Base-by-base conservation (phyloP, 768 basidiomycete species). In the Psilocybe tampanensis region DNA sequence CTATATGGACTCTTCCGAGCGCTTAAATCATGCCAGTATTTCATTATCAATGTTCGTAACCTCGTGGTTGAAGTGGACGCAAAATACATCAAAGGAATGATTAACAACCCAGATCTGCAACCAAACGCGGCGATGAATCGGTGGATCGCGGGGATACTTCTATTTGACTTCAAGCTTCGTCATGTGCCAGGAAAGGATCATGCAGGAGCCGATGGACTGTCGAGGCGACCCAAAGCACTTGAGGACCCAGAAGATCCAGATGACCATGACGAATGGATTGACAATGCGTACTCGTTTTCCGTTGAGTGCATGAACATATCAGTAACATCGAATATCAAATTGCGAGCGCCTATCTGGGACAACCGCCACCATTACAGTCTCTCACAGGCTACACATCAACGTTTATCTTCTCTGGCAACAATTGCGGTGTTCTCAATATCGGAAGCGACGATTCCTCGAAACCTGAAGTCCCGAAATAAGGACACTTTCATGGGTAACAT, bases 121-220 rank as follows among this genome's bases (percentile, higher is more conserved):
- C 76, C 76, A 39, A 74, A 68, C 33, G 66, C 72, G 3, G 58
- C 69, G 0, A 67, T 76, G 1, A 80, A 79, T 43, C 44, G 72
- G 8, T 80, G 79, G 79, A 75, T 80, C 45, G 68, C 69, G 0
- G 69, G 59, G 1, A 77, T 80, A 12, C 61, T 72, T 0, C 50
- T 75, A 0, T 79, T 75, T 48, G 47, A 68, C n/a, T 75, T 76
- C 56, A 60, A 58, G 1, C 59, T 79, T 1, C 54, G 66, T 0
- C 79, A 80, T 50, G 66, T 80, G 0, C 71, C 74, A 1, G 68
- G 59, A 0, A 45, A 58, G n/a, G 52, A 44, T 0, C 60, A 75
- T 3, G 44, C 55, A 23, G 26, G 29, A 1, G 63, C 60, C 9
- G 60, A 64, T 44, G 63, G 60, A 15, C 21, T 64, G n/a, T 64